Conservation (phyloP, 306 rosid species). For the Quercus aquifolioides region DNA sequence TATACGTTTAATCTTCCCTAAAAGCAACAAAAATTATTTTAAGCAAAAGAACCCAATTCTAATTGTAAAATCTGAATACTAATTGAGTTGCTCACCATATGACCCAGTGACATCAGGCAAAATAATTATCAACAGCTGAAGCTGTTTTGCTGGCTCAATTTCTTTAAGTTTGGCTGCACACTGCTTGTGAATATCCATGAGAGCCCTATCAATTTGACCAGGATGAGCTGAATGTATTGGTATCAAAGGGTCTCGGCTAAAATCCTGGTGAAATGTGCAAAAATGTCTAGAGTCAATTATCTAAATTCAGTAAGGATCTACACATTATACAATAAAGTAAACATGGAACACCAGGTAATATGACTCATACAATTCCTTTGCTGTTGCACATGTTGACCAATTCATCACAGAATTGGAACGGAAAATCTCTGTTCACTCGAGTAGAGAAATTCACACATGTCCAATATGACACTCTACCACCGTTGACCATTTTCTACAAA, state of each 20-base stretch:
- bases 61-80: not conserved
- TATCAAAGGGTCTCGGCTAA: conserved; percentile 19
- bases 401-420: not conserved
- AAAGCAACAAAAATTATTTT: not conserved
- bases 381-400: conserved; percentile 33
- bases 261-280: conserved; percentile 21
- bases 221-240: conserved; percentile 4
- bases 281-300: not conserved
- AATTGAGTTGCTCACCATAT: conserved; percentile 31
- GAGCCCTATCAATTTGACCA: conserved; percentile 24
- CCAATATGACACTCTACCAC: conserved; percentile 38
- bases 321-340: not conserved
- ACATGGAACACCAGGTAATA: not conserved
- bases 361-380: conserved; percentile 42
- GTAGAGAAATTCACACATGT: conserved; percentile 35
- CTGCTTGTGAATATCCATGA: conserved; percentile 12
- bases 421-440: not conserved
- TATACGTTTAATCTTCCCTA: conserved; percentile 39
- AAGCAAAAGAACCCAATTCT: not conserved
- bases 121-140: conserved; percentile 42
- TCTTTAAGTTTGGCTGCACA: not conserved
- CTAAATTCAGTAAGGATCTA: not conserved
- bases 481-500: conserved; percentile 42
- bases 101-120: conserved; percentile 44
- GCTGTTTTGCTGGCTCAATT: not conserved